A percentile compares a stretch with the other conserved stretches of the same genome.
phyloP scores from a whole-genome alignment of 257 asterid species.

The Solanum chiquidenum region DNA sequence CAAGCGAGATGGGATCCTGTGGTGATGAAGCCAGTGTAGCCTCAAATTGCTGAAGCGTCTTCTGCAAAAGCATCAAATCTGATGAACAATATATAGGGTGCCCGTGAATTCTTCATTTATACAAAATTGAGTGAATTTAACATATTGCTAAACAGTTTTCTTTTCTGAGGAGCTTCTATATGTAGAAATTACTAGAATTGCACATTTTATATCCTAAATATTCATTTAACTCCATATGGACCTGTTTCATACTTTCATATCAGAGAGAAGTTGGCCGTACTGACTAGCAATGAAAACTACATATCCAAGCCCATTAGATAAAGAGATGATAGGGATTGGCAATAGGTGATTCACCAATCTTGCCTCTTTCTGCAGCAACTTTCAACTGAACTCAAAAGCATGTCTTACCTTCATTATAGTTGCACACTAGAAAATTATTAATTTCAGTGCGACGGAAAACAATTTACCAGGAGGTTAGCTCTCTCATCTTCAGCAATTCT shows the following conservation, averaged over 20 bases:
- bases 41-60: conserved; percentile 65
- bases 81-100: background rate
- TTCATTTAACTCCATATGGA: background rate
- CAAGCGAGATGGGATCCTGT: conserved; percentile 75
- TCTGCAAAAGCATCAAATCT: conserved; percentile 36
- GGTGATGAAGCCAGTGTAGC: conserved; percentile 50
- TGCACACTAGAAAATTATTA: background rate
- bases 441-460: background rate
- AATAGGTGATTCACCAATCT: background rate
- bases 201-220: background rate
- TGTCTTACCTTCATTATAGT: background rate
- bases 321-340: background rate
- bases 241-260: background rate
- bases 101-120: background rate
- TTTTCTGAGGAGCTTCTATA: background rate
- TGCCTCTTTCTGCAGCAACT: background rate
- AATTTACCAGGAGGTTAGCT: conserved; percentile 59
- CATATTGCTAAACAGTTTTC: background rate
- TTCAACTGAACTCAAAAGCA: background rate
- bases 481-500: conserved; percentile 53
- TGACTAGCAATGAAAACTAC: background rate
- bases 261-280: background rate
- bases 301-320: background rate
- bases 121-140: background rate
- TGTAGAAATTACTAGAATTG: background rate